These are phyloP conservation scores for Colletotrichum neosansevieriae DNA, from an alignment of 2,329 filamentous ascomycete genomes.

Conservation along the genomic window DNA sequence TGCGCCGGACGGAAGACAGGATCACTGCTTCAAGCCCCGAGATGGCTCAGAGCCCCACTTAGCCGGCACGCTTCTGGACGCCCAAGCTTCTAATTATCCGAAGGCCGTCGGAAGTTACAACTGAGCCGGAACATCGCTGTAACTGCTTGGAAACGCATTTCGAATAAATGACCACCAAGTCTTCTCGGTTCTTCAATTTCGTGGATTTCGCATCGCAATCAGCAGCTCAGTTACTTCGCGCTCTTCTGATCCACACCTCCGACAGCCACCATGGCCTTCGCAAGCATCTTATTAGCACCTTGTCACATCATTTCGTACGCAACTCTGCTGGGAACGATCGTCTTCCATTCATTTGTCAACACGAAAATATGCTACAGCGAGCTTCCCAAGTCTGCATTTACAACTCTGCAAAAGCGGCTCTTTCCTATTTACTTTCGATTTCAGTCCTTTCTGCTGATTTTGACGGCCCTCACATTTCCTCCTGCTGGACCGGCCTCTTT, in stretches of 20 bases:
- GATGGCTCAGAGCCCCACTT: not conserved
- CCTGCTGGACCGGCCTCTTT: constrained; percentile 48
- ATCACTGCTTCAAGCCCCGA: not conserved
- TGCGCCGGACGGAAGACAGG: not conserved
- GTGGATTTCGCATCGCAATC: too few relatives aligned
- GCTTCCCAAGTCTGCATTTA: constrained; percentile 52
- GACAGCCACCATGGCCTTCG: not conserved
- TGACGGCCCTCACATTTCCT: constrained; percentile 51
- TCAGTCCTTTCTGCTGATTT: constrained; percentile 51
- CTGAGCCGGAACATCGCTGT: not conserved
- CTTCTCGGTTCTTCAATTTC: too few relatives aligned
- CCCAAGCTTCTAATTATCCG: not conserved
- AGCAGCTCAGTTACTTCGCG: too few relatives aligned
- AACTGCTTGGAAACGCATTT: not conserved
- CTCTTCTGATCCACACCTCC: too few relatives aligned
- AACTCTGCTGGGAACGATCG: constrained; percentile 52
- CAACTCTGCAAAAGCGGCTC: constrained; percentile 53
- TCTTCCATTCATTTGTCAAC: constrained; percentile 55
- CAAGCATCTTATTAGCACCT: constrained; percentile 46
- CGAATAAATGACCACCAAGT: too few relatives aligned
- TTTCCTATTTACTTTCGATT: constrained; percentile 56
- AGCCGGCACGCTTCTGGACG: too few relatives aligned
- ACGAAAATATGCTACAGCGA: constrained; percentile 51
- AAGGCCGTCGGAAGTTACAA: constrained; percentile 4
- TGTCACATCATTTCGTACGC: constrained; percentile 55